Percentiles rank a stretch among this genome's conserved stretches.
These are phyloP conservation scores for Neopestalotiopsis sp. DNA, from an alignment of 2,329 filamentous ascomycete genomes.

Conservation along the genomic window DNA sequence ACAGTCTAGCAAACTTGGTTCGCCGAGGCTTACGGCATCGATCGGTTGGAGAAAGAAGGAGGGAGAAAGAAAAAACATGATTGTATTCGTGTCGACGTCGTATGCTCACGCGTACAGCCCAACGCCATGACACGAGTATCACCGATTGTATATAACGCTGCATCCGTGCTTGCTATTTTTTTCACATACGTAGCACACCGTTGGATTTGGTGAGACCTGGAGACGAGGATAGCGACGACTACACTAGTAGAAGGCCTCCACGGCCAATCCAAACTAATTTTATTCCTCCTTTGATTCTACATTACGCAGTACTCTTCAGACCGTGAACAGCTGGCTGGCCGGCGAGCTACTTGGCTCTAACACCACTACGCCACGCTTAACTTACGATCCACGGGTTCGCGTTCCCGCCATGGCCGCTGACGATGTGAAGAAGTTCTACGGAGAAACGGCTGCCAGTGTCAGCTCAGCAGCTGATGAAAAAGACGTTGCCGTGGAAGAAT, in stretches of 20 bases:
- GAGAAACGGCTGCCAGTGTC: constrained; percentile 12
- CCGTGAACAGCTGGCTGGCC: not conserved
- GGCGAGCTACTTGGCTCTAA: not conserved
- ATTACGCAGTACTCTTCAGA: not conserved
- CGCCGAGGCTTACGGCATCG: not conserved
- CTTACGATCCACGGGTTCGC: not conserved
- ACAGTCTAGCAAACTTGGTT: not conserved
- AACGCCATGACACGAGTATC: not conserved
- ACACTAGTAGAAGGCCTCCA: not conserved
- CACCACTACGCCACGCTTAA: not conserved
- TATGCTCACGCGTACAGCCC: not conserved
- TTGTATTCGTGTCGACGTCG: not conserved
- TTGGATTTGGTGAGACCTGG: not conserved
- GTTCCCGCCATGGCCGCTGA: not conserved
- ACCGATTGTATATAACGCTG: not conserved
- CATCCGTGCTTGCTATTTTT: not conserved
- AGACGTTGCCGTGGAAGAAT: constrained; percentile 9
- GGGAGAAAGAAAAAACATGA: not conserved
- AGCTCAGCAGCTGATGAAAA: not conserved
- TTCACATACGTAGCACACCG: not conserved
- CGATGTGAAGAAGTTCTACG: not conserved
- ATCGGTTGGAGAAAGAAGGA: not conserved
- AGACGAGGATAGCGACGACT: not conserved
- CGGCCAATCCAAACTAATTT: not conserved
- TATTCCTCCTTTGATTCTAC: not conserved